These are phyloP conservation scores for Fusarium dimerum DNA, from an alignment of 2,329 filamentous ascomycete species.

Conservation along the genomic window DNA sequence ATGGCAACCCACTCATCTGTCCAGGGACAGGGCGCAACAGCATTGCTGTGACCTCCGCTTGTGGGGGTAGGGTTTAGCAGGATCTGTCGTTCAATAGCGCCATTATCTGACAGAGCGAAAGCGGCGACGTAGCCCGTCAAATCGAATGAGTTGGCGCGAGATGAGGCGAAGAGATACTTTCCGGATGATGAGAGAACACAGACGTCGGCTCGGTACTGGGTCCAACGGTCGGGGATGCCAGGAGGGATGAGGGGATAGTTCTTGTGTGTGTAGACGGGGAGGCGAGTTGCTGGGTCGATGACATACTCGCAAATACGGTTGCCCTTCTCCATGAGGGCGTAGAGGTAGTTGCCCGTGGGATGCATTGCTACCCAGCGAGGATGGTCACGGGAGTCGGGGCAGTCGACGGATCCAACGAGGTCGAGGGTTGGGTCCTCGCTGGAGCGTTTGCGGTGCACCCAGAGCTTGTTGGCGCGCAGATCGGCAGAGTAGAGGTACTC, in stretches of 20 bases:
- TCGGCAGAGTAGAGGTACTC: constrained; percentile 79
- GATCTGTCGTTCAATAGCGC: constrained; percentile 75
- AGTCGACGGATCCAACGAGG: constrained; percentile 71
- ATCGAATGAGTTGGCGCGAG: constrained; percentile 74
- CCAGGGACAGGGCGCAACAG: constrained; percentile 81
- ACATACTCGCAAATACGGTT: constrained; percentile 82
- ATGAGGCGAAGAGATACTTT: constrained; percentile 79
- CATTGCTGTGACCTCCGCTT: constrained; percentile 85
- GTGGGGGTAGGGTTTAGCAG: constrained; percentile 83
- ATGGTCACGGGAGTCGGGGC: constrained; percentile 72
- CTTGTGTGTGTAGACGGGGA: constrained; percentile 77
- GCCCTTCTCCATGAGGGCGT: constrained; percentile 87
- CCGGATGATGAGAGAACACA: constrained; percentile 69
- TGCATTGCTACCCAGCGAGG: constrained; percentile 89
- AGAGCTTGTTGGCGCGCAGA: constrained; percentile 76
- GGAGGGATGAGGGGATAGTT: constrained; percentile 79
- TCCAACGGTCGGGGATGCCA: constrained; percentile 56
- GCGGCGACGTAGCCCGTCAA: constrained; percentile 82
- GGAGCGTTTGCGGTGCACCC: constrained; percentile 74
- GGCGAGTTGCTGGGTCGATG: constrained; percentile 70
- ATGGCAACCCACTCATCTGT: constrained; percentile 88
- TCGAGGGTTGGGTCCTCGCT: constrained; percentile 46
- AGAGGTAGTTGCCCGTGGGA: constrained; percentile 74
- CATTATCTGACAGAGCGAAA: constrained; percentile 69
- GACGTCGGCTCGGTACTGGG: constrained; percentile 84